Evolutionary conservation across 768 basidiomycete genomes (phyloP), one percentile per base, ranked within the genome.

Genomic region (Sarcodon aspratus): DNA sequence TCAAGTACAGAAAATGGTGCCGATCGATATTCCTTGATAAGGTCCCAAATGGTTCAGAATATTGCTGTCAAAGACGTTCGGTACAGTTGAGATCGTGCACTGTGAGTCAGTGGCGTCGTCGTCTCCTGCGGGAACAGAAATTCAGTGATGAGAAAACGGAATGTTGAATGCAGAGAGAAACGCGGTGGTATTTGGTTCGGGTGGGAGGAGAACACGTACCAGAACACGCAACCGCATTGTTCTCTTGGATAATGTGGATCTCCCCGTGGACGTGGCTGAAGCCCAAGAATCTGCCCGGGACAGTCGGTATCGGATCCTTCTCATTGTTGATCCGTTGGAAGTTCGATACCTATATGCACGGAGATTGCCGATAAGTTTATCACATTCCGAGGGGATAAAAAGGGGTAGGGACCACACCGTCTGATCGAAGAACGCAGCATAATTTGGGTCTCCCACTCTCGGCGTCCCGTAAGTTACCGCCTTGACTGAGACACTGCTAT

Each of bases 41-140:
- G 73, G 69, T 52, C 82, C 81, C 44, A 77, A 58, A 61, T 86
- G 83, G 56, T 85, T 57, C 6, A 72, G 46, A 42, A 76, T 65
- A 48, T 78, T 60, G 21, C 76, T 71, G 3, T 57, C 65, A 9
- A 76, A 55, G 47, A 85, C 60, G 54, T 71, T 76, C 1, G 78
- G 77, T 9, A 82, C 80, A 4, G 71, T 68, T 36, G 58, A 55
- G 48, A 77, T 74, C 33, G 72, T 72, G 61, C 83, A 85, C 48
- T 74, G 64, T 10, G 66, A 17, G 48, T 78, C 75, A 11, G 66
- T 71, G 6, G 68, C 68, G 52, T 84, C 74, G 57, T 85, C 82
- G 48, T 78, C 62, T 27, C 21, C 21, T 27, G 2, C 21, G 5
- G 21, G 5, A 27, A 27, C 21, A 27, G 0, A 73, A 75, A 73